A percentile compares a stretch with the other conserved stretches of the same genome.
Conservation (phyloP, 345 rosid genomes). For the Garcia nutans region DNA sequence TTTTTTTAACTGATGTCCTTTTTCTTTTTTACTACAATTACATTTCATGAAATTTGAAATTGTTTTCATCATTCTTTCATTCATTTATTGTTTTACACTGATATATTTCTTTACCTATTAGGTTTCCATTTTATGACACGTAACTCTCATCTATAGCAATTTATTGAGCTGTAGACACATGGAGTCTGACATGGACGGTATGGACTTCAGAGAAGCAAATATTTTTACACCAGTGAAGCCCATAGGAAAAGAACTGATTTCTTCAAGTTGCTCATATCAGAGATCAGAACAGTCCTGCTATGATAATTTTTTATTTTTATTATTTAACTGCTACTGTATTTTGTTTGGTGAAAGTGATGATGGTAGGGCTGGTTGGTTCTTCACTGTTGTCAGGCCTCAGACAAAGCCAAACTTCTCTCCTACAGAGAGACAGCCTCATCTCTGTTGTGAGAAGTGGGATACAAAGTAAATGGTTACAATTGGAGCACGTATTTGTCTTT, state of each 20-base stretch:
- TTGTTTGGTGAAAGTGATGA: conserved; percentile 27
- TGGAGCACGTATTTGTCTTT: conserved; percentile 53
- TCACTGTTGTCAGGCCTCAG: conserved; percentile 3
- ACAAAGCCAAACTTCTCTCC: conserved; percentile 37
- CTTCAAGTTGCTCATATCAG: conserved; percentile 24
- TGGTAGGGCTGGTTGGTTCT: conserved; percentile 12
- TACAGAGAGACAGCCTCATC: conserved; percentile 44
- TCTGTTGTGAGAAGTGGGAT: conserved; percentile 45
- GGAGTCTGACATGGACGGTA: conserved; percentile 52
- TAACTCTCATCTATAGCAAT: conserved; percentile 47
- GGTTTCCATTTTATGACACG: conserved; percentile 36
- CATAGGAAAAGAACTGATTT: conserved; percentile 4
- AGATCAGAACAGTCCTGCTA: not conserved
- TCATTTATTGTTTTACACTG: conserved; percentile 14
- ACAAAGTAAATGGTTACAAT: conserved; percentile 51
- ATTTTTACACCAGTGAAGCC: conserved; percentile 30
- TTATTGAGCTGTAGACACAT: conserved; percentile 53
- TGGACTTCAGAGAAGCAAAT: conserved; percentile 46
- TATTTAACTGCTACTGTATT: conserved; percentile 13
- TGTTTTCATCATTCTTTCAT: conserved; percentile 4
- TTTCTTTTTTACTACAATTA: conserved; percentile 28
- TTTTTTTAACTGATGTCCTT: too few species aligned
- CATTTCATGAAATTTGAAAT: conserved; percentile 28
- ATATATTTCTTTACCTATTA: conserved; percentile 26
- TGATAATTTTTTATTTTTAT: too few species aligned